A percentile compares a stretch with the other conserved stretches of the same genome.
These are phyloP conservation scores for Stachybotrys chlorohalonatus DNA, from an alignment of 2,329 filamentous ascomycete genomes.

Conservation along the genomic window DNA sequence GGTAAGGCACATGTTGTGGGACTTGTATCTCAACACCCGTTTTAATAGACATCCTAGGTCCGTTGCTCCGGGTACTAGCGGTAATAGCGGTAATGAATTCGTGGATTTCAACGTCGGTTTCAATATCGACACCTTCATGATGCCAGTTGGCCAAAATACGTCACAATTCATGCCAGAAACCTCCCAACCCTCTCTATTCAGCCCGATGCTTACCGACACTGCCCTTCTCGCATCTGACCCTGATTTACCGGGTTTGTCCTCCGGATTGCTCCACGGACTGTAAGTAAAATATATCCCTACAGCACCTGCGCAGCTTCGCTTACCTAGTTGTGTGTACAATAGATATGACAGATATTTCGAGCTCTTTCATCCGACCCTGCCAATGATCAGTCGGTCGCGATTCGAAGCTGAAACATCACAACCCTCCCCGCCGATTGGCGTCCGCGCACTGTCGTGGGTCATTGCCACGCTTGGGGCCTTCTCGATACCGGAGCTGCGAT, in stretches of 20 bases:
- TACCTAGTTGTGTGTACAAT: background rate
- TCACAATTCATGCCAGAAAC: no score
- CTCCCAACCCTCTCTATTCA: no score
- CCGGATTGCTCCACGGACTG: background rate
- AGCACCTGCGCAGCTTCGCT: background rate
- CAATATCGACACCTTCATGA: no score
- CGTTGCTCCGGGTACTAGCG: no score
- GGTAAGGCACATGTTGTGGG: no score
- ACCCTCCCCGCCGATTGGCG: background rate
- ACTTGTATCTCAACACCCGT: no score
- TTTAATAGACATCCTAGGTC: no score
- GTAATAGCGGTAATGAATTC: no score
- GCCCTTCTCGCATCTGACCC: background rate
- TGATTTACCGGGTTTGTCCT: background rate
- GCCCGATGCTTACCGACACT: no score
- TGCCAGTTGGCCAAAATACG: no score
- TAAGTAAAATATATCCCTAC: background rate
- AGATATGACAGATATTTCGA: slow-evolving; percentile 4
- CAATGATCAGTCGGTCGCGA: slow-evolving; percentile 3
- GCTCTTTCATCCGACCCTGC: slow-evolving; percentile 3
- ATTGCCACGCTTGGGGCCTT: slow-evolving; percentile 2
- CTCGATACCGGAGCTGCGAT: background rate
- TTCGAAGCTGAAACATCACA: slow-evolving; percentile 2
- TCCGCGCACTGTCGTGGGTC: slow-evolving; percentile 2
- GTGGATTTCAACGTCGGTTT: no score